Conservation (phyloP, 495 filamentous ascomycete genomes). For the Penicillium flavigenum region DNA sequence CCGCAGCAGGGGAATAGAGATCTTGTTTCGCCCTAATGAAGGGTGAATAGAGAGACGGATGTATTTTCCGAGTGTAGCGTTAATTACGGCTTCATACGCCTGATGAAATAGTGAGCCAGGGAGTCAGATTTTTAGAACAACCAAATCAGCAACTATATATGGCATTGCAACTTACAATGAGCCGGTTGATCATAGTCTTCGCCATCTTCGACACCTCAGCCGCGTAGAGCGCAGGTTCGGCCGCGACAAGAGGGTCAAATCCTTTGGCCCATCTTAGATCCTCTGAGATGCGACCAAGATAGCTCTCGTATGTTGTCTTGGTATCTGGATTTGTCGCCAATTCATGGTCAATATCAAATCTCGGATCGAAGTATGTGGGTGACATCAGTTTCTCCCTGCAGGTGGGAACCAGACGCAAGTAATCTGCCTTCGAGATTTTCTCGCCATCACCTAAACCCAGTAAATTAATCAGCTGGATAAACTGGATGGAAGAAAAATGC, state of each 20-base stretch:
- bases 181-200: conserved; percentile 11
- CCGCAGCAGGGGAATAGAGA: conserved; percentile 7
- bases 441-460: conserved; percentile 8
- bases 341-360: conserved; percentile 6
- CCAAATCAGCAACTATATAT: background rate
- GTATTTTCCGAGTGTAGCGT: conserved; percentile 3
- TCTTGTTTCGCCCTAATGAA: conserved; percentile 9
- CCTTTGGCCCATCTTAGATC: conserved; percentile 14
- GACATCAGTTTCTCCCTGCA: conserved; percentile 14
- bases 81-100: conserved; percentile 13
- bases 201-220: conserved; percentile 5
- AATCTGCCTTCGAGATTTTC: conserved; percentile 3
- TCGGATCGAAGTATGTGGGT: conserved; percentile 5
- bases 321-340: conserved; percentile 10
- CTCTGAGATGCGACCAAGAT: conserved; percentile 10
- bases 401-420: conserved; percentile 8
- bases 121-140: background rate
- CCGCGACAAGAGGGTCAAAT: conserved; percentile 7
- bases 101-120: background rate
- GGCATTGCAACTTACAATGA: conserved; percentile 2
- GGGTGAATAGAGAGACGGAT: conserved; percentile 12
- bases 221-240: conserved; percentile 7
- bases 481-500: conserved; percentile 8
- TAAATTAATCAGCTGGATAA: conserved; percentile 3
- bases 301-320: conserved; percentile 9